These are phyloP conservation scores for Pichia scutulata DNA, from an alignment of 805 yeast genomes.

Conservation along the genomic window DNA sequence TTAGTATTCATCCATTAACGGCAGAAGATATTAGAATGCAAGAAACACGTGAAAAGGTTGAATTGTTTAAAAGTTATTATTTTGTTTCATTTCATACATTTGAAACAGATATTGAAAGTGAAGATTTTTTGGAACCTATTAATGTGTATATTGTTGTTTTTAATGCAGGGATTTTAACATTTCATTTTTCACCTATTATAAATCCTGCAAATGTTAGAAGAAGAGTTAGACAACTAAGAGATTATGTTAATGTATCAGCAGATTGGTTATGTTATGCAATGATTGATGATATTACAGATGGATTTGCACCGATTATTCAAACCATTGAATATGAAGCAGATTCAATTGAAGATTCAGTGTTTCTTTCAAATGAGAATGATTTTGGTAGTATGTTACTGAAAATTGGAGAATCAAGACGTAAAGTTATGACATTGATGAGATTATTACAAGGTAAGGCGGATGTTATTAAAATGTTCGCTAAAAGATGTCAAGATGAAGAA, in stretches of 20 bases:
- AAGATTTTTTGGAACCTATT: slow-evolving; percentile 76
- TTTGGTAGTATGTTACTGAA: slow-evolving; percentile 68
- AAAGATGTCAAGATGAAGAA: slow-evolving; percentile 78
- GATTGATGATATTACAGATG: slow-evolving; percentile 80
- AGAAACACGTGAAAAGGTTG: slow-evolving; percentile 96
- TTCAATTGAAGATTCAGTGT: slow-evolving; percentile 79
- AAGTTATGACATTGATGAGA: slow-evolving; percentile 89
- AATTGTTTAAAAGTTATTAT: slow-evolving; percentile 80
- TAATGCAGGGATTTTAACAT: slow-evolving; percentile 58
- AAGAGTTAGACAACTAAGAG: slow-evolving; percentile 72
- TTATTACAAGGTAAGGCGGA: slow-evolving; percentile 90
- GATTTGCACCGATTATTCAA: slow-evolving; percentile 74
- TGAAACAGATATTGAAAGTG: slow-evolving; percentile 75
- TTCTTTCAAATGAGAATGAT: slow-evolving; percentile 67
- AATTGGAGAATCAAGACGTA: slow-evolving; percentile 84
- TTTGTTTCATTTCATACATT: slow-evolving; percentile 97
- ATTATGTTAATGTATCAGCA: slow-evolving; percentile 67
- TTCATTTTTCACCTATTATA: slow-evolving; percentile 60
- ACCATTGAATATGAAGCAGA: slow-evolving; percentile 75
- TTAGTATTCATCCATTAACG: slow-evolving; percentile 95
- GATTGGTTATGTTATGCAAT: slow-evolving; percentile 81
- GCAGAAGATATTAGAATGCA: slow-evolving; percentile 96
- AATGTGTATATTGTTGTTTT: slow-evolving; percentile 69
- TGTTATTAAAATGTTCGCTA: slow-evolving; percentile 92
- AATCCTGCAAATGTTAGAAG: slow-evolving; percentile 75